Percentiles rank a stretch among this genome's conserved stretches.
These are phyloP conservation scores for Albophoma yamanashiensis DNA, from an alignment of 2,329 filamentous ascomycete species.

Conservation along the genomic window DNA sequence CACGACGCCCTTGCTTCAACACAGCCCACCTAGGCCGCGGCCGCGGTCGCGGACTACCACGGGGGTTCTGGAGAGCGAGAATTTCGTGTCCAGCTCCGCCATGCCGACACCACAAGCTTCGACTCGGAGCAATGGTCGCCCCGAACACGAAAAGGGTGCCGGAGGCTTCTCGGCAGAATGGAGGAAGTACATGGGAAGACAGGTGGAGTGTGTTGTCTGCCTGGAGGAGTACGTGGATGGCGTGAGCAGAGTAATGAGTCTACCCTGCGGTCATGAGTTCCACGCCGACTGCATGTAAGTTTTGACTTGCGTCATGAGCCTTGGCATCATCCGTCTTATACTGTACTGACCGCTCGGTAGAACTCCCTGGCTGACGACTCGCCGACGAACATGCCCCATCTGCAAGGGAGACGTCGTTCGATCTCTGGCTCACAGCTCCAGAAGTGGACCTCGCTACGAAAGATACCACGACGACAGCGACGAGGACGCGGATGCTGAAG, in stretches of 20 bases:
- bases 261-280: constrained; percentile 96
- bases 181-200: constrained; percentile 56
- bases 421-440: constrained; percentile 45
- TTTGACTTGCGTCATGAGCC: neutral
- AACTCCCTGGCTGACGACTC: constrained; percentile 92
- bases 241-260: constrained; percentile 88
- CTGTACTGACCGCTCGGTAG: constrained; percentile 34
- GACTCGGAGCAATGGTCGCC: constrained; percentile 17
- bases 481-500: constrained; percentile 29
- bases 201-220: constrained; percentile 90
- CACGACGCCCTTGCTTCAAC: constrained; percentile 70
- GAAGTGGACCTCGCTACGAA: constrained; percentile 42
- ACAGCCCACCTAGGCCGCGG: constrained; percentile 38
- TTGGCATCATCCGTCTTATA: neutral
- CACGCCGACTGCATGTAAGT: constrained; percentile 98
- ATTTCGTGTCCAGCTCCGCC: constrained; percentile 31
- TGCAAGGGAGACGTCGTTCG: constrained; percentile 95
- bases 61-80: constrained; percentile 42
- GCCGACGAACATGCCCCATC: constrained; percentile 93
- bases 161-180: constrained; percentile 37
- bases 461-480: constrained; percentile 43
- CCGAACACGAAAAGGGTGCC: constrained; percentile 37
- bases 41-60: constrained; percentile 58
- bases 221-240: constrained; percentile 94
- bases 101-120: constrained; percentile 25